Conservation (phyloP, 2,329 filamentous ascomycete genomes). For the Chaetomium globosum region DNA sequence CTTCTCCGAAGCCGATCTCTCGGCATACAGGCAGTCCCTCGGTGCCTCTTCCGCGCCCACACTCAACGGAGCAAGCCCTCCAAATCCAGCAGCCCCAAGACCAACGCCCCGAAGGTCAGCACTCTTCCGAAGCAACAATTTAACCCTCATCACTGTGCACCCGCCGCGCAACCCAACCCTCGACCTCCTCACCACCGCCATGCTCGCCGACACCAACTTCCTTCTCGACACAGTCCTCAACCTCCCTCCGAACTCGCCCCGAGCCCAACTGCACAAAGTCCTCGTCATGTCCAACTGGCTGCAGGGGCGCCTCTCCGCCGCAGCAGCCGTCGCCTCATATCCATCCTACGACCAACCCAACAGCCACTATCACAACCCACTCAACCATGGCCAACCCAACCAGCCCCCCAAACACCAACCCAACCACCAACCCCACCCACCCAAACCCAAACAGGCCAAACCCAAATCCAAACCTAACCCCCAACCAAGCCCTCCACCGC, state of each 20-base stretch:
- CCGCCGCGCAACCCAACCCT: background rate
- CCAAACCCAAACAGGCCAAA: background rate
- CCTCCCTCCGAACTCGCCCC: conserved; percentile 5
- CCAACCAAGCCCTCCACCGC: conserved; percentile 6
- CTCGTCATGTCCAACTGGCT: conserved; percentile 27
- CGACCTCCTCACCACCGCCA: conserved; percentile 15
- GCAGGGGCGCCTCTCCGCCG: conserved; percentile 19
- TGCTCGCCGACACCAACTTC: conserved; percentile 28
- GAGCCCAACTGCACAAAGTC: conserved; percentile 26
- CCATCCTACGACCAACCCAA: background rate
- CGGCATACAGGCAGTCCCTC: background rate
- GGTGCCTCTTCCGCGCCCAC: background rate
- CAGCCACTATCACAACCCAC: no score
- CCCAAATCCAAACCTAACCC: background rate
- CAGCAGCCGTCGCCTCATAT: background rate
- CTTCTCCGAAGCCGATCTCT: conserved; percentile 4
- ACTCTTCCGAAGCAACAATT: background rate
- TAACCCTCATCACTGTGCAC: background rate
- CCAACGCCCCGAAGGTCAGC: no score
- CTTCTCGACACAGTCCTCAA: conserved; percentile 26
- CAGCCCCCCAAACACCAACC: no score
- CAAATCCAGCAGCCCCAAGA: background rate
- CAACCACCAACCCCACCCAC: background rate
- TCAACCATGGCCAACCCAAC: no score
- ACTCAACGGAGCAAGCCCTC: background rate